These are phyloP conservation scores for Pseudomassariella vexata DNA, from an alignment of 2,329 filamentous ascomycete species.

Conservation along the genomic window DNA sequence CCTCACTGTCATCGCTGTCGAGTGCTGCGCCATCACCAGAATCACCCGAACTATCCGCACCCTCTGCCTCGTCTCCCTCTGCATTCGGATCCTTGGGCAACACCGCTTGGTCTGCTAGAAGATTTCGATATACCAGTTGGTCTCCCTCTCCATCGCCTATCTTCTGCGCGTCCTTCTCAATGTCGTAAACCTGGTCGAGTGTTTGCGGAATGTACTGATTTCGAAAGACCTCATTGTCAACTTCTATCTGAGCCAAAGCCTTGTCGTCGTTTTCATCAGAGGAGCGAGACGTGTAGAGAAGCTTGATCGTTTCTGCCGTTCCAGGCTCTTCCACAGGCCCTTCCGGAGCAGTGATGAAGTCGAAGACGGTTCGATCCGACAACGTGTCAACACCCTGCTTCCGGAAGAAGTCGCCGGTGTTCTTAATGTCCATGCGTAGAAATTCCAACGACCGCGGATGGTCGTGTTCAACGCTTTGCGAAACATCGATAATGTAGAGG, in stretches of 20 bases:
- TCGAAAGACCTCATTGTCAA: conserved; percentile 88
- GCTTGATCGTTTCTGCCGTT: conserved; percentile 58
- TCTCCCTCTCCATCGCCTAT: conserved; percentile 67
- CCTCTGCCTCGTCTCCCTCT: conserved; percentile 26
- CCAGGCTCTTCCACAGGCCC: conserved; percentile 56
- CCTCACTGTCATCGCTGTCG: conserved; percentile 33
- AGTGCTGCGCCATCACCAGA: conserved; percentile 45
- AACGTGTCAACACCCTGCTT: conserved; percentile 78
- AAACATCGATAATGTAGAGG: conserved; percentile 95
- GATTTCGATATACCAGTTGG: conserved; percentile 77
- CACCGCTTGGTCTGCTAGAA: conserved; percentile 67
- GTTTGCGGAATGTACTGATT: conserved; percentile 97
- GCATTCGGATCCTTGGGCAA: conserved; percentile 23
- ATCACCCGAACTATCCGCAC: conserved; percentile 31
- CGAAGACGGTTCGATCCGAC: conserved; percentile 72
- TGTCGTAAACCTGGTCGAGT: conserved; percentile 91
- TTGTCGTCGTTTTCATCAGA: conserved; percentile 44
- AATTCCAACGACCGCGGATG: conserved; percentile 92
- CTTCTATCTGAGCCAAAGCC: conserved; percentile 54
- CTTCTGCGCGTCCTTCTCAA: conserved; percentile 81
- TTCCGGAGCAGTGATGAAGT: conserved; percentile 66
- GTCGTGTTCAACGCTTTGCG: conserved; percentile 94
- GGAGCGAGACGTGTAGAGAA: conserved; percentile 55
- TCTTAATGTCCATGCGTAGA: conserved; percentile 97
- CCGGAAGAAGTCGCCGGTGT: conserved; percentile 87